A percentile compares a stretch with the other conserved stretches of the same genome.
phyloP scores from a whole-genome alignment of 352 stramenopile genomes.

The Paralagenidium karlingii region DNA sequence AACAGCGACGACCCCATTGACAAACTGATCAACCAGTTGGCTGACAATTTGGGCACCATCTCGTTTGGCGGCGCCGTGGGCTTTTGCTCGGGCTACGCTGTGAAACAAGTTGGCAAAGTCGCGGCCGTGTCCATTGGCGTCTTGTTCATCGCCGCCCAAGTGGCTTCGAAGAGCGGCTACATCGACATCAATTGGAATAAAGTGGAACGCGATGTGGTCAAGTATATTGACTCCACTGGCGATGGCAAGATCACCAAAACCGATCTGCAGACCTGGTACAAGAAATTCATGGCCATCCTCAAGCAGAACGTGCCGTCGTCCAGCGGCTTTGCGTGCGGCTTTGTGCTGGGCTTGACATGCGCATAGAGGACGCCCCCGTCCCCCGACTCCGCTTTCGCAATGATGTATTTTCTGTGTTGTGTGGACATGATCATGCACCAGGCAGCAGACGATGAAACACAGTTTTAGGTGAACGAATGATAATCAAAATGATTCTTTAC shows the following conservation, averaged over 20 bases:
- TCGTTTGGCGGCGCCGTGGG: constrained; percentile 52
- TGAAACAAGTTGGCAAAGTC: constrained; percentile 74
- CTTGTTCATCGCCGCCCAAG: constrained; percentile 56
- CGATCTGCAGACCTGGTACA: constrained; percentile 68
- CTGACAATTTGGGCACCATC: constrained; percentile 50
- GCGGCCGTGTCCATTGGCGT: constrained; percentile 60
- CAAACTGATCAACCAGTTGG: constrained; percentile 48
- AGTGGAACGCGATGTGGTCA: constrained; percentile 76
- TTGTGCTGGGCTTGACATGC: constrained; percentile 56
- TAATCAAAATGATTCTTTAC: not conserved
- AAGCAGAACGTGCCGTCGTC: constrained; percentile 79
- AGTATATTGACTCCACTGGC: constrained; percentile 44
- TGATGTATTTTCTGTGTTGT: too few relatives aligned
- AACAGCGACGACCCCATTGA: too few relatives aligned
- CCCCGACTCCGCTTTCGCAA: too few relatives aligned
- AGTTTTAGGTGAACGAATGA: not conserved
- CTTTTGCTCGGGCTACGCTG: constrained; percentile 76
- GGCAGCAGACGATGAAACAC: not conserved
- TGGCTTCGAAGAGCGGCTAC: constrained; percentile 76
- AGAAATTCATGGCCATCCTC: constrained; percentile 51
- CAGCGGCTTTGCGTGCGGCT: constrained; percentile 59
- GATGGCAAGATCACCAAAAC: constrained; percentile 78
- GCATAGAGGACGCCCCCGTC: too few relatives aligned
- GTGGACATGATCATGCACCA: too few relatives aligned
- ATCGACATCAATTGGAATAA: constrained; percentile 86